Percentiles rank a stretch among this genome's conserved stretches.
Conservation (phyloP, 345 rosid species). For the Gossypium anomalum region DNA sequence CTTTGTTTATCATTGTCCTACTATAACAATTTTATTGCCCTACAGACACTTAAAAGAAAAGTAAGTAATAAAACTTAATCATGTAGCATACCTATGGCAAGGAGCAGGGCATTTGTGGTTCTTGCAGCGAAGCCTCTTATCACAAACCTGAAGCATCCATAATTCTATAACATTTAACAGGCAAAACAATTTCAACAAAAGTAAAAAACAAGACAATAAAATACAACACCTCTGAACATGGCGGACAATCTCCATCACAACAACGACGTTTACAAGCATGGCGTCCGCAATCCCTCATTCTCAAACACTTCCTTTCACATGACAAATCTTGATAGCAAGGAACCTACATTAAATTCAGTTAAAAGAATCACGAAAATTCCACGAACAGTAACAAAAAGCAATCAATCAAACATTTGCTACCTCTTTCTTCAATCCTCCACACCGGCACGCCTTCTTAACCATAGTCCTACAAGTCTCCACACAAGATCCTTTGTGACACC, state of each 20-base stretch:
- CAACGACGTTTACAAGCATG: constrained; percentile 93
- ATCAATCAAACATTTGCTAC: constrained; percentile 35
- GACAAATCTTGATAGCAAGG: constrained; percentile 94
- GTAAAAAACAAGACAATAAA: background rate
- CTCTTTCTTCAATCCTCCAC: constrained; percentile 81
- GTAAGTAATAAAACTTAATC: constrained; percentile 2
- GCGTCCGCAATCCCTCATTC: constrained; percentile 74
- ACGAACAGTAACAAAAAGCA: background rate
- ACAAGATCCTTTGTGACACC: constrained; percentile 80
- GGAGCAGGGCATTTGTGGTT: constrained; percentile 91
- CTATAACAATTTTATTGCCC: background rate
- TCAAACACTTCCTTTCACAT: constrained; percentile 85
- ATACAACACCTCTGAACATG: constrained; percentile 68
- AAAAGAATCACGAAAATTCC: constrained; percentile 10
- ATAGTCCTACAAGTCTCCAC: constrained; percentile 82
- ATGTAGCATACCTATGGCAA: constrained; percentile 67
- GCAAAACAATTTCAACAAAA: constrained; percentile 1
- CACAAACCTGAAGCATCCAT: constrained; percentile 54
- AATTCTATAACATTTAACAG: constrained; percentile 3
- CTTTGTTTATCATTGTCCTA: constrained; percentile 2
- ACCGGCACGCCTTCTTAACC: constrained; percentile 64
- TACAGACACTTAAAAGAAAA: constrained; percentile 3
- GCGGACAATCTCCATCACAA: constrained; percentile 91
- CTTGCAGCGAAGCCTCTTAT: constrained; percentile 74
- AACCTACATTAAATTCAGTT: constrained; percentile 47